phyloP scores from a whole-genome alignment of 148 eudicot species.

The Rhododendron williamsianum region DNA sequence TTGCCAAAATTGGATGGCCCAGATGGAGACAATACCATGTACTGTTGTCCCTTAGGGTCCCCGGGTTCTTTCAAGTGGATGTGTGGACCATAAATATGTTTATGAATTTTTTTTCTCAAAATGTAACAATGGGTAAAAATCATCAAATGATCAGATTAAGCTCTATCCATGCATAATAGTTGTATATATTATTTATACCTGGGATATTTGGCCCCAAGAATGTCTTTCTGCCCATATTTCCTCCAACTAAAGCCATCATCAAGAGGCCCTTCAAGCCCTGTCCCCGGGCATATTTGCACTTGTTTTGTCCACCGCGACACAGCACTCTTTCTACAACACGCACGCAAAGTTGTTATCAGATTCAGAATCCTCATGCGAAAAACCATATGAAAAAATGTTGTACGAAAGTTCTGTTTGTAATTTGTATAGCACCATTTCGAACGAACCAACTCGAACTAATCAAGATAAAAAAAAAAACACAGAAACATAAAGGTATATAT shows the following conservation, averaged over 20 bases:
- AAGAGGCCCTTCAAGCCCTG: conserved; percentile 39
- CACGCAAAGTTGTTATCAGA: not conserved
- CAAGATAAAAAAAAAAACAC: not conserved
- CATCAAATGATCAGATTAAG: not conserved
- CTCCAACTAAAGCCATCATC: conserved; percentile 47
- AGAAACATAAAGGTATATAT: not conserved
- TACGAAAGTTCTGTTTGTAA: too few species aligned
- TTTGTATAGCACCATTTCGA: not conserved
- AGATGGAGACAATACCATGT: too few species aligned
- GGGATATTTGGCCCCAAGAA: conserved; percentile 46
- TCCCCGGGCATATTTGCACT: conserved; percentile 25
- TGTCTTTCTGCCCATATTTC: conserved; percentile 55
- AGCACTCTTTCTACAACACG: conserved; percentile 22
- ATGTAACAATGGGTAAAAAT: not conserved
- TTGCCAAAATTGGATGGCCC: too few species aligned
- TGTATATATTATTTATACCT: conserved; percentile 19
- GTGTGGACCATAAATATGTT: not conserved
- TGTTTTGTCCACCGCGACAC: conserved; percentile 28
- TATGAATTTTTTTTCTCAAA: not conserved
- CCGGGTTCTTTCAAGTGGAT: not conserved
- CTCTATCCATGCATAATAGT: not conserved
- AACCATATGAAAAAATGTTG: not conserved
- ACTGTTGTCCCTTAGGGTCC: too few species aligned
- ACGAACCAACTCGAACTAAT: not conserved
- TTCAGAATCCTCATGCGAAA: not conserved